Evolutionary conservation across 176 grass and related monocot genomes (phyloP), one percentile per base, ranked within the genome.

Genomic region (Panicum miliaceum): DNA sequence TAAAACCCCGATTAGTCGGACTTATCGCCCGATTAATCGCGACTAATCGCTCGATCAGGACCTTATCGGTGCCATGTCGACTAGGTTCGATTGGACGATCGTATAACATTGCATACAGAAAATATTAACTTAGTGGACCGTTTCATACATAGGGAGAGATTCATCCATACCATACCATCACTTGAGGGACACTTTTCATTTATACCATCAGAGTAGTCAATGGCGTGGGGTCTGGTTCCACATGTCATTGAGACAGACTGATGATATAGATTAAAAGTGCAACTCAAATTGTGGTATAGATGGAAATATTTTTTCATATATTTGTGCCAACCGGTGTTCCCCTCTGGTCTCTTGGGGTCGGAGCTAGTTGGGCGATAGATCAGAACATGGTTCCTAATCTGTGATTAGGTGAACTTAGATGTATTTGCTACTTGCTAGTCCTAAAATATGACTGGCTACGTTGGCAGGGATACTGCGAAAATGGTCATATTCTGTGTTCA

Each of bases 401-500:
- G 45, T 12, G 13, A 36, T 80, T 65, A 14, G 29, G 63, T 7
- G 16, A 47, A 68, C 67, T 66, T 71, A 20, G n/a, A 80, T 89
- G 58, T 54, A 52, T 38, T 67, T 85, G 41, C 69, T 27, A 57
- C 54, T 57, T 57, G 7, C 54, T 57, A 73, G 19, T 76, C 6
- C 34, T 86, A 29, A 77, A 27, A 58, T 81, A 40, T 65, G 22
- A 64, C 29, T 86, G 22, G 5, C 25, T 45, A 77, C 77, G 37
- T 64, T 38, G 45, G 56, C 36, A 54, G 22, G 35, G 34, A 62
- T 81, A 70, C 45, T 88, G 27, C 7, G 1, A 48, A 79, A 64
- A 59, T 71, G 34, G 25, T 82, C 52, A 40, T 25, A 63, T 69
- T 51, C 59, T 83, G 70, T 91, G 20, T 40, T 64, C 20, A 13